These are phyloP conservation scores for Hanseniaspora valbyensis DNA, from an alignment of 805 yeast species.

Conservation along the genomic window DNA sequence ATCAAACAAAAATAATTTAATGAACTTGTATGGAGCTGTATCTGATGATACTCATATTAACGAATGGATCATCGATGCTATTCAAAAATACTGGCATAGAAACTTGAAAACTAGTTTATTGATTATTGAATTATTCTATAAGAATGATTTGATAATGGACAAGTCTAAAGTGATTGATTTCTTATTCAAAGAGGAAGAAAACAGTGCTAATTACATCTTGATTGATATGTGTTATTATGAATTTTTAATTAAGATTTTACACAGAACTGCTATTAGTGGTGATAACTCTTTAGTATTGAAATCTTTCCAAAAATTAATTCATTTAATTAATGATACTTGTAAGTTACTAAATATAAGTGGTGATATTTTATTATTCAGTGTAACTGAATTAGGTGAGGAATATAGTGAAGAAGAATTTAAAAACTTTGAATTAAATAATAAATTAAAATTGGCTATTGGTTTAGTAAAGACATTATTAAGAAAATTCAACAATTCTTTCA, in stretches of 20 bases:
- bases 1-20: conserved; percentile 32
- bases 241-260: conserved; percentile 31
- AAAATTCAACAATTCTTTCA: conserved; percentile 32
- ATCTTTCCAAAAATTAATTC: conserved; percentile 25
- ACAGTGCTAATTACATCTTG: conserved; percentile 29
- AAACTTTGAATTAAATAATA: conserved; percentile 33
- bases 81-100: conserved; percentile 52
- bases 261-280: conserved; percentile 21
- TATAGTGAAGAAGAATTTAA: conserved; percentile 23
- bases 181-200: conserved; percentile 33
- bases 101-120: conserved; percentile 56
- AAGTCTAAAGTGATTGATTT: conserved; percentile 31
- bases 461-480: conserved; percentile 33
- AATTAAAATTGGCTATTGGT: conserved; percentile 31
- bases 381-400: conserved; percentile 11
- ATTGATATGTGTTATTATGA: conserved; percentile 40
- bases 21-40: conserved; percentile 25
- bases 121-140: conserved; percentile 43
- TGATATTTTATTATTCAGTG: conserved; percentile 20
- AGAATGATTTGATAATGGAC: conserved; percentile 35
- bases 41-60: conserved; percentile 29
- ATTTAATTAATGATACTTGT: conserved; percentile 21
- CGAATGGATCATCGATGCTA: conserved; percentile 42
- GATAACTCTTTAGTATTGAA: conserved; percentile 23
- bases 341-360: conserved; percentile 19